Conservation (phyloP, 306 rosid genomes). For the Cucurbita ficifolia region DNA sequence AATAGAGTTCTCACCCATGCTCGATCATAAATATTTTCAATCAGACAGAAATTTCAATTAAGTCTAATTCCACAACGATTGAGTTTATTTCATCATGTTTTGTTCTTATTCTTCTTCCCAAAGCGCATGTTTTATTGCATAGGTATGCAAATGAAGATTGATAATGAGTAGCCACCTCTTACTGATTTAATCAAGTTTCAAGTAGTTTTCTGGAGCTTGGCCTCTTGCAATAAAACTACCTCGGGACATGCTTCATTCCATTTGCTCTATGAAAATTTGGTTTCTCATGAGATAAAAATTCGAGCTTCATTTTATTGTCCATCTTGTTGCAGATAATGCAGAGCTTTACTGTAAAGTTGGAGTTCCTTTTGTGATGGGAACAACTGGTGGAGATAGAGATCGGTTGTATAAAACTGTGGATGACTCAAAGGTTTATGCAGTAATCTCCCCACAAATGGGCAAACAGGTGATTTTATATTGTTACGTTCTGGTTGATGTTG, state of each 20-base stretch:
- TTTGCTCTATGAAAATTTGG: neutral
- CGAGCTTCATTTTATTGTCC: neutral
- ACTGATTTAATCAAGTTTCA: neutral
- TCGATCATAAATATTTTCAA: neutral
- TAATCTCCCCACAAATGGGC: conserved; percentile 97
- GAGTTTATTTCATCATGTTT: neutral
- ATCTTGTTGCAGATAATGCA: conserved; percentile 43
- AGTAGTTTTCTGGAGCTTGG: neutral
- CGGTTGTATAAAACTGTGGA: conserved; percentile 45
- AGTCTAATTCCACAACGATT: neutral
- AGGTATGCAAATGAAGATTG: neutral
- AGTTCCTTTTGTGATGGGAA: conserved; percentile 94
- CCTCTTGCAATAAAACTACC: neutral
- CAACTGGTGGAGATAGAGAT: conserved; percentile 86
- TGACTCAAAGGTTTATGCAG: conserved; percentile 60
- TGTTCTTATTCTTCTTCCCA: neutral
- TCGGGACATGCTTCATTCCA: neutral
- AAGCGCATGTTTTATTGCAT: neutral
- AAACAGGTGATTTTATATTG: conserved; percentile 40
- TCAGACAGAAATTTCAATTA: neutral
- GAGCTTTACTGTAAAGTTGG: conserved; percentile 70
- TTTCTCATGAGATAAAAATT: neutral
- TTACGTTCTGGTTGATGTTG: neutral
- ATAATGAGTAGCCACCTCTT: neutral
- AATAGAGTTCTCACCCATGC: neutral